Base-by-base conservation (phyloP, 139 green algal species). In the Astrephomene gubernaculifera region DNA sequence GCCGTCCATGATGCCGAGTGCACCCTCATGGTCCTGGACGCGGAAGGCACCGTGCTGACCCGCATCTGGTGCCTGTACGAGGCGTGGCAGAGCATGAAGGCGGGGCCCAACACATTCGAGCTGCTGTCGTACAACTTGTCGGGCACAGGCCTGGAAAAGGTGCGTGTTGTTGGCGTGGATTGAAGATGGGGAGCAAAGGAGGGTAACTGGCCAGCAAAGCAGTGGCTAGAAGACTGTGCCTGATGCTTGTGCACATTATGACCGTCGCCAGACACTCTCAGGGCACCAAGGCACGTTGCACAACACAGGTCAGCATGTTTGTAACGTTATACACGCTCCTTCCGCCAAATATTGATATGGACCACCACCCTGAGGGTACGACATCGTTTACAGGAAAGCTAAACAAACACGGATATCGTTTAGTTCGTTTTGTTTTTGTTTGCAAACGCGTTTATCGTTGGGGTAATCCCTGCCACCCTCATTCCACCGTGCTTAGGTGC, bases 21-120 rank as follows among this genome's bases (percentile, higher is more conserved):
- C 27, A 85, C 79, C 35, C n/a, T 85, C 0, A 71, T 85, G 36
- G 19, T 85, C 31, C n/a, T 85, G 79, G 79, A 85, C 33, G 22
- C 79, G 22, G 14, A 49, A 2, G 79, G 24, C 10, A 38, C 41
- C 12, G 43, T 65, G 49, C 79, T 85, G 27, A 71, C 67, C 2
- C 79, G 79, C 43, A 76, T 85, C 21, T 85, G 79, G 79, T 85
- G 76, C 61, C 54, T 83, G 61, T 64, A 73, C 31, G 61, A 74
- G 76, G 61, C 44, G 70, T 61, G 70, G 70, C 44, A 43, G 43
- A 75, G 38, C 7, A 45, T 38, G 27, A 31, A 39, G 41, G 68
- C 38, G 38, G 68, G 68, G 4, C 68, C 68, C 17, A 39, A 39
- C 38, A 31, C 10, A 39, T 21, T 75, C 38, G 24, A 39, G 68